Evolutionary conservation across 2,329 filamentous ascomycete species (phyloP), one percentile per base, ranked within the genome.

Genomic region (Pyricularia pennisetigena): DNA sequence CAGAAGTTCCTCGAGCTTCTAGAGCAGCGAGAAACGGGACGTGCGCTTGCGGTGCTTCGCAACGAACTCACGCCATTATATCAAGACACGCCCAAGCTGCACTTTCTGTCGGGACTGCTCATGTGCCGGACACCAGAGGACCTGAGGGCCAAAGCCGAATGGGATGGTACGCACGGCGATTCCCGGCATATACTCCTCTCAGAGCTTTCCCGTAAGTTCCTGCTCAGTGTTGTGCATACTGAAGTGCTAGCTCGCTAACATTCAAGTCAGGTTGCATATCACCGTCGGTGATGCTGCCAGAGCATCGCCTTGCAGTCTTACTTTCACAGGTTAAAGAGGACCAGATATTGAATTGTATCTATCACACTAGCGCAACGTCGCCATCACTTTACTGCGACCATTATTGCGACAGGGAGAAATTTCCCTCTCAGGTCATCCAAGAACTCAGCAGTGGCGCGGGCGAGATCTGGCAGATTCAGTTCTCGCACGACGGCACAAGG

Each of bases 1-100:
- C 95, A 99, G 76, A 98, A 98, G 77, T 99, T 94, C 74, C 82
- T 99, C 32, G 95, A 99, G 79, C 81, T 97, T 9, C 81, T 99
- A 62, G 94, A 98, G 77, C 82, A 84, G 73, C 83, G 88, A 72
- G 89, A 97, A 73, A 86, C 92, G 9, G 84, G 84, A 16, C 84
- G 85, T 67, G 95, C 94, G 8, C 82, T 99, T 69, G 84, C 85
- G 74, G 93, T 97, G n/a, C 84, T 99, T 64, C 88, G 95, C 24
- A 88, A 88, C 71, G 94, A 99, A 80, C 81, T 99, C 68, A 95
- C 93, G 0, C 94, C 95, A 0, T 80, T 98, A 61, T 90, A 92
- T 73, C 90, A 91, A 72, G 92, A 97, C 73, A 89, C 88, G 1
- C 81, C 84, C 59, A 89, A 91, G 74, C 82, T 97, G 64, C 93